Base-by-base conservation (phyloP, 164 flowering plant species). In the Stephania yunnanensis region DNA sequence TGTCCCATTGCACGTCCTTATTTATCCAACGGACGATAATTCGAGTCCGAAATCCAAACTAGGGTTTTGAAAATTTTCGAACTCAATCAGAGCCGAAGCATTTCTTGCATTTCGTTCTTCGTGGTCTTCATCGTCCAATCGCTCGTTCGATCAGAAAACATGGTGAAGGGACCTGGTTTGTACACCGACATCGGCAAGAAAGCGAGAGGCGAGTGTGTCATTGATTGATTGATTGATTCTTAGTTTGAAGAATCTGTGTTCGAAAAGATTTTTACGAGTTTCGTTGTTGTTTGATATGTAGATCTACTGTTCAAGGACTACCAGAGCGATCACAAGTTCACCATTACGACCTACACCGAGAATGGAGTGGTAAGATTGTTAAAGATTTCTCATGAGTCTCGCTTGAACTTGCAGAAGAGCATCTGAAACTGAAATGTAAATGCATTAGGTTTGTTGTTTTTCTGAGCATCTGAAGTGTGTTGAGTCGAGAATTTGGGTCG, bases 221-320 rank as follows among this genome's bases (percentile, higher is more conserved):
- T 36, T 4, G 42, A 36, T 10, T 36, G 42, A 36, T 2, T 4
- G 42, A 36, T 36, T 4, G 42, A 36, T 10, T 11, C 7, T 11
- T 30, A 4, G 19, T 65, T 67, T 20, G 5, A 61, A 61, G 53
- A 68, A 4, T 36, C 31, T 22, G 46, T 72, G 29, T 66, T 52
- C 66, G 61, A 22, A 46, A 73, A 10, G 0, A 46, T 10, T 68
- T 77, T n/a, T 61, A 61, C 5, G 25, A 19, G 6, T 61, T 61
- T 61, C n/a, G 11, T 10, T 50, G 11, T 50, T 45, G 22, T 20
- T 71, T 13, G 61, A 20, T 46, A 8, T 68, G 46, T 76, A 94
- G 98, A 94, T 91, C 95, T 94, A 80, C 89, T 94, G 3, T 91
- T 89, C 86, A 92, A 78, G 86, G 98, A 92, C 75, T 94, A 90